Evolutionary conservation across 2,329 filamentous ascomycete species (phyloP), one percentile per base, ranked within the genome.

Genomic region (Aspergillus aculeatinus): DNA sequence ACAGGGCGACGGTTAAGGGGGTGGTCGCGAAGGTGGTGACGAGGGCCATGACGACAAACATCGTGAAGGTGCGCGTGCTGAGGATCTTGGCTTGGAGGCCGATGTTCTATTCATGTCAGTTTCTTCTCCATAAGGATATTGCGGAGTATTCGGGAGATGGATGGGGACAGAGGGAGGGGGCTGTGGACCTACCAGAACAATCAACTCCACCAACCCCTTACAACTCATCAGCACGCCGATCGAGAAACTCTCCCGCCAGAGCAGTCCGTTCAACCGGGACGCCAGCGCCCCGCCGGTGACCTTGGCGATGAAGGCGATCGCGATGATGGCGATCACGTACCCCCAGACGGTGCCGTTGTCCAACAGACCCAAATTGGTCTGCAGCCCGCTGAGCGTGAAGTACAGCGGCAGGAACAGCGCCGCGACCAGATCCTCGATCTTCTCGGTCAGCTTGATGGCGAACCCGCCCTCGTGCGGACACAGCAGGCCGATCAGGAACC

Each of bases 181-280:
- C n/a, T n/a, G n/a, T n/a, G n/a, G 66, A 69, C 87, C 77, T 81
- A 93, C 91, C 75, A 96, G 75, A n/a, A 97, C 93, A 73, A 98
- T 97, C 55, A 98, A 80, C 74, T 97, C 93, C 0, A 97, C 93
- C 10, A 98, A 82, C 69, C 94, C 94, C 76, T 98, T 98, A 76
- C 94, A 98, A 77, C 91, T 96, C 94, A 98, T 98, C 68, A 97
- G 78, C 16, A 89, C 87, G 14, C 94, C 94, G 66, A 98, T 95
- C 1, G 91, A 87, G 33, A 96, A 85, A 59, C 90, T 93, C 74
- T 98, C 94, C 60, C 93, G 85, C 94, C 94, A 98, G 1, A 96
- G 83, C 54, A 97, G 81, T 27, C 89, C 92, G 68, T 87, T 91
- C 3, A 86, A 71, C 39, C 87, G 85, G 0, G 94, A 92, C 7